Evolutionary conservation across 2,329 filamentous ascomycete species (phyloP).

Genomic region (Macrophomina pseudophaseolina): DNA sequence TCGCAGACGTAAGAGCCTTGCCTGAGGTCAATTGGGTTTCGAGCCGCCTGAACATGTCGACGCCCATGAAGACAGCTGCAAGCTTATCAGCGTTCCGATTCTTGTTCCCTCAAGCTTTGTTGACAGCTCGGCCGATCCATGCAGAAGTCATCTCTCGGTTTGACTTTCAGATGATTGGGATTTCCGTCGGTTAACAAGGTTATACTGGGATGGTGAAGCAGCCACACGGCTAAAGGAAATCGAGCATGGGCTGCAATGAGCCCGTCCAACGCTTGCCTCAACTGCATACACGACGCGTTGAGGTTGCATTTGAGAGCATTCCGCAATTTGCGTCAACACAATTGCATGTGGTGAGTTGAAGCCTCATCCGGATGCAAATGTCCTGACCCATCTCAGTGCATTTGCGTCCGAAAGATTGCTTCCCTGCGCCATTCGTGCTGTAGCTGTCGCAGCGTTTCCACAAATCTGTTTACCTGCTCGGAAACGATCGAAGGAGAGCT

Average conservation of each 20-base stretch:
- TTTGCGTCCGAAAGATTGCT: background rate
- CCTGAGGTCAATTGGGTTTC: background rate
- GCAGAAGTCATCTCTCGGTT: background rate
- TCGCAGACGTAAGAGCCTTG: background rate
- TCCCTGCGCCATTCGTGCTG: background rate
- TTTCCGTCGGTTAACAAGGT: background rate
- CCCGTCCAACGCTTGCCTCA: background rate
- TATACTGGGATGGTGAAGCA: background rate
- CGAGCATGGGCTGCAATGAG: background rate
- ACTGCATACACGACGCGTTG: background rate
- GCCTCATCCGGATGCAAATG: background rate
- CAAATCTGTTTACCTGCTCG: too few species aligned
- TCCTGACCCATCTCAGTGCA: background rate
- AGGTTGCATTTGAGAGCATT: too few species aligned
- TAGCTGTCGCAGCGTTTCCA: too few species aligned
- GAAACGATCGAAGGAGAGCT: background rate
- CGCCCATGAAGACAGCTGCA: slow-evolving; percentile 24
- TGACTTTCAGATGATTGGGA: background rate
- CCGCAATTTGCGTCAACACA: too few species aligned
- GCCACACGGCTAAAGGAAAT: background rate
- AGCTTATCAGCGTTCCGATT: background rate
- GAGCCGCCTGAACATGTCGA: slow-evolving; percentile 24
- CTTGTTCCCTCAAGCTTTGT: background rate
- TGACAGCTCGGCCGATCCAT: background rate
- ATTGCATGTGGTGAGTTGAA: background rate